A percentile compares a stretch with the other conserved stretches of the same genome.
These are phyloP conservation scores for Acanthamoeba comandoni DNA, from an alignment of 208 protist genomes.

Conservation along the genomic window DNA sequence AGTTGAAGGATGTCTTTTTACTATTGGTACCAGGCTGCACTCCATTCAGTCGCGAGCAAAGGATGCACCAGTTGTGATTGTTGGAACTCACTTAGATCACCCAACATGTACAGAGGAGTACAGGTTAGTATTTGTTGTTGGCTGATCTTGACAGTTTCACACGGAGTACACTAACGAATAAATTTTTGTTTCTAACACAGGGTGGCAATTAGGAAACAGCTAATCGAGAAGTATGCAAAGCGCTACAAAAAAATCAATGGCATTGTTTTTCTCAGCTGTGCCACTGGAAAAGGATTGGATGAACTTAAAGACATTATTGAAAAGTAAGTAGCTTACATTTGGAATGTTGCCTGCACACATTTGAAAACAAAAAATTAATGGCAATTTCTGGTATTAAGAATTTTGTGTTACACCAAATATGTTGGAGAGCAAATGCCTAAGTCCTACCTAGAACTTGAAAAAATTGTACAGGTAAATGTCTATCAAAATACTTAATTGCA, in stretches of 20 bases:
- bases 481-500: neutral
- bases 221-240: constrained; percentile 2
- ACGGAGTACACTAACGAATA: constrained; percentile 8
- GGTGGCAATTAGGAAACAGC: constrained; percentile 19
- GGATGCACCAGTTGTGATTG: constrained; percentile 46
- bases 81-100: constrained; percentile 60
- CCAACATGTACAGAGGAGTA: constrained; percentile 44
- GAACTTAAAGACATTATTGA: constrained; percentile 32
- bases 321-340: neutral
- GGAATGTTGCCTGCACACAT: neutral
- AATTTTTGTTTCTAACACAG: neutral
- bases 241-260: constrained; percentile 28
- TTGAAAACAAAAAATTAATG: neutral
- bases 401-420: constrained; percentile 4
- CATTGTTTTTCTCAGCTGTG: constrained; percentile 61
- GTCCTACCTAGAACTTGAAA: constrained; percentile 60
- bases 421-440: constrained; percentile 54
- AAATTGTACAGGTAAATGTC: constrained; percentile 3
- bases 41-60: constrained; percentile 41
- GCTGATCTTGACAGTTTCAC: neutral
- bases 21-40: constrained; percentile 54
- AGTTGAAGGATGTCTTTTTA: neutral
- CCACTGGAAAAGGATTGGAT: constrained; percentile 35
- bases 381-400: neutral
- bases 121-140: neutral